Evolutionary conservation across 306 rosid species (phyloP).

Genomic region (Citrullus mucosospermus): DNA sequence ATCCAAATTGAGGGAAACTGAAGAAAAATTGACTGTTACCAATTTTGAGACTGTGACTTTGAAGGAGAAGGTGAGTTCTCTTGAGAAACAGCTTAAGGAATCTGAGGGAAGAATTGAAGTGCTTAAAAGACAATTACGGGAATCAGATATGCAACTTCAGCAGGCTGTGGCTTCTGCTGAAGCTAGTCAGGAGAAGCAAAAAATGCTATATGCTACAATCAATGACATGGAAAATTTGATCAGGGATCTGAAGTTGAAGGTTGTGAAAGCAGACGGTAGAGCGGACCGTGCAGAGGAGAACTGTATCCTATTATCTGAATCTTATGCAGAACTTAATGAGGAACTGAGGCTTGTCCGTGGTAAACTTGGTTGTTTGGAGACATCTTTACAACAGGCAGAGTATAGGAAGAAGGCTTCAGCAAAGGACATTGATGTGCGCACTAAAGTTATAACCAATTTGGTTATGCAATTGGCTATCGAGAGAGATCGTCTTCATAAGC

Average conservation of each 20-base stretch:
- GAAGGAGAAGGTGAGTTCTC: slow-evolving; percentile 29
- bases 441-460: slow-evolving; percentile 46
- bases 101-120: slow-evolving; percentile 33
- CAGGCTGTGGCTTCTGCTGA: slow-evolving; percentile 70
- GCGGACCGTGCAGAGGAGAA: slow-evolving; percentile 70
- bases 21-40: slow-evolving; percentile 29
- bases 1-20: slow-evolving; percentile 28
- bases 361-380: slow-evolving; percentile 53
- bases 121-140: slow-evolving; percentile 47
- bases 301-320: slow-evolving; percentile 56
- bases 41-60: slow-evolving; percentile 25
- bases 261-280: slow-evolving; percentile 53
- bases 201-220: slow-evolving; percentile 46
- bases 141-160: slow-evolving; percentile 42
- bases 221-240: slow-evolving; percentile 73
- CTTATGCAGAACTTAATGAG: slow-evolving; percentile 51
- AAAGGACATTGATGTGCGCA: slow-evolving; percentile 42
- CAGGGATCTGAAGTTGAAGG: slow-evolving; percentile 57
- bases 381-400: slow-evolving; percentile 54
- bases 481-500: slow-evolving; percentile 82
- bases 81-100: slow-evolving; percentile 49
- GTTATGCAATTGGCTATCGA: slow-evolving; percentile 66
- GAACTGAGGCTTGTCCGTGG: slow-evolving; percentile 51
- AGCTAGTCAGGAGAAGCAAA: slow-evolving; percentile 79
- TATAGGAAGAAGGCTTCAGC: slow-evolving; percentile 56